Evolutionary conservation across 164 flowering plant species (phyloP), one percentile per base, ranked within the genome.

Genomic region (Kalanchoe fedtschenkoi): DNA sequence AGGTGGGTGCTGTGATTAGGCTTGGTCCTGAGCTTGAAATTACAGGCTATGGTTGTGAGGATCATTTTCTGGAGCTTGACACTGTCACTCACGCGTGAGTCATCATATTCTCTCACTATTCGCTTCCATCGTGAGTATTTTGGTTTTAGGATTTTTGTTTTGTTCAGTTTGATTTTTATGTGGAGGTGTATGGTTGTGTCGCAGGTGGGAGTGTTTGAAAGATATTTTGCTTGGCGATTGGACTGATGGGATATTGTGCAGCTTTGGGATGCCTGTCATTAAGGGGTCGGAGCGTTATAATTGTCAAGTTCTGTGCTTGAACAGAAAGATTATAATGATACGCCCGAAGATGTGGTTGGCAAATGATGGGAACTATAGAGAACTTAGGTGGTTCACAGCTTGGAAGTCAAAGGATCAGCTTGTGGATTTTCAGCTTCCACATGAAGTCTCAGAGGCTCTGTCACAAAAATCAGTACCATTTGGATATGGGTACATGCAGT

Each of bases 21-120:
- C 91, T 95, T 14, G 99, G 99, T 14, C 99, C 99, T 0, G 99
- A 95, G 81, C 95, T 95, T 15, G 99, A 95, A 74, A 80, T 95
- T 65, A 85, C 96, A 19, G 97, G 99, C 51, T 95, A 91, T 74
- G 95, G 97, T 58, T 95, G 99, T 55, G 97, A 95, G 68, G 99
- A 95, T 62, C 99, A 95, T 68, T 95, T 95, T 76, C 63, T 91
- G 63, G 99, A 95, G 73, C 95, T 84, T 15, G 99, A 95, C 60
- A 95, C 99, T 7, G 73, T 87, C 46, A 44, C 69, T 70, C 99
- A 95, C 37, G 82, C 97, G 99, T 93, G 72, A 79, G 78, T 72
- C 29, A n/a, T 44, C 44, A 15, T 9, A 7, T 41, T 6, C 6
- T 30, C 22, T 30, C n/a, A 28, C 10, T 32, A 9, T 51, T 22